phyloP scores from a whole-genome alignment of 352 stramenopile species.

The Elongisporangium prolatum region DNA sequence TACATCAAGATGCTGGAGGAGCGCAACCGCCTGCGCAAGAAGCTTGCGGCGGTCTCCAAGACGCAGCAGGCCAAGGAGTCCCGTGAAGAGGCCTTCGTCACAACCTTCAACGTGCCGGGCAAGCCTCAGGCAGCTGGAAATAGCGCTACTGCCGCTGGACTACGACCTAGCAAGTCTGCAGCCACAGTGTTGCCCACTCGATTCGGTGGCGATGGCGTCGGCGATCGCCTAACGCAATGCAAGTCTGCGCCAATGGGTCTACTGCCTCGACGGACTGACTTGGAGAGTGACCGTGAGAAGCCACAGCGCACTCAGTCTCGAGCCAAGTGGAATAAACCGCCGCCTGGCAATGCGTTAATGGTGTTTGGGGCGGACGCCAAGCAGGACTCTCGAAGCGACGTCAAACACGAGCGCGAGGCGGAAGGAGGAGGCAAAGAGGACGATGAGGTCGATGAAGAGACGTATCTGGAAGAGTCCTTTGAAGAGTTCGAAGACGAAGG shows the following conservation, averaged over 20 bases:
- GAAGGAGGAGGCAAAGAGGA: conserved; percentile 13
- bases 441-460: conserved; percentile 37
- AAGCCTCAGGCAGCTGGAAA: background rate
- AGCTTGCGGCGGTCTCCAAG: conserved; percentile 54
- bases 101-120: conserved; percentile 66
- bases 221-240: conserved; percentile 16
- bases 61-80: conserved; percentile 48
- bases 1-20: conserved; percentile 85
- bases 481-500: conserved; percentile 71
- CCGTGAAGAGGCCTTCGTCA: conserved; percentile 73
- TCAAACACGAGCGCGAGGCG: conserved; percentile 8
- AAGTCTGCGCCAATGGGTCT: conserved; percentile 27
- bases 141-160: conserved; percentile 4
- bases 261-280: background rate
- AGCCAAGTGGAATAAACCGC: conserved; percentile 55
- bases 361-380: conserved; percentile 27
- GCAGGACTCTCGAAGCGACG: conserved; percentile 22
- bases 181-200: conserved; percentile 32
- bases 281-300: background rate
- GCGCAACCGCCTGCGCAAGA: conserved; percentile 79
- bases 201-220: conserved; percentile 2
- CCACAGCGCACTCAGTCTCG: conserved; percentile 7
- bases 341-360: conserved; percentile 22
- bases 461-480: conserved; percentile 80
- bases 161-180: conserved; percentile 30